phyloP scores from a whole-genome alignment of 257 asterid species.

The Hygrophila difformis region DNA sequence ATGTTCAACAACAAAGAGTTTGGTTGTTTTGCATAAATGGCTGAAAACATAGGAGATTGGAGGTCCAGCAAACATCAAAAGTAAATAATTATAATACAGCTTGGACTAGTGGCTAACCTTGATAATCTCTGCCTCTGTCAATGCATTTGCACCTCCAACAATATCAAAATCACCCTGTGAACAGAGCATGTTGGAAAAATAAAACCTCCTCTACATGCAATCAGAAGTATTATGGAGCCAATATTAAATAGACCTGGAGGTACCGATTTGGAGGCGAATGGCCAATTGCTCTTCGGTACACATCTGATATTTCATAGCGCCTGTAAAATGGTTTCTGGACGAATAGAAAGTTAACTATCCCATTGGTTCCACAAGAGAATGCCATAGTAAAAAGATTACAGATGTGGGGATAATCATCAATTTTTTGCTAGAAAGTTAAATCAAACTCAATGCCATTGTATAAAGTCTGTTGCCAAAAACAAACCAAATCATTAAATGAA shows the following conservation, averaged over 20 bases:
- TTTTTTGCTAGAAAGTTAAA: too few relatives aligned
- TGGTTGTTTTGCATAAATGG: background rate
- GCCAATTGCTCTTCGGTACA: slow-evolving; percentile 83
- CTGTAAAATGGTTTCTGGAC: slow-evolving; percentile 70
- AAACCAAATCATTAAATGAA: too few relatives aligned
- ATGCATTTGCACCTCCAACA: slow-evolving; percentile 77
- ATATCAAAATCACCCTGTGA: slow-evolving; percentile 90
- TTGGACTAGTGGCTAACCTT: slow-evolving; percentile 46
- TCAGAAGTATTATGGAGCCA: slow-evolving; percentile 9
- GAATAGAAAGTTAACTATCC: slow-evolving; percentile 15
- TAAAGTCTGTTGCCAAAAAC: too few relatives aligned
- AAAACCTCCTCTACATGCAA: slow-evolving; percentile 9
- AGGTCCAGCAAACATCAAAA: background rate
- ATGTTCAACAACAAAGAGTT: too few relatives aligned
- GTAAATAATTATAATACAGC: slow-evolving; percentile 11
- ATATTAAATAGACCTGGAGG: slow-evolving; percentile 61
- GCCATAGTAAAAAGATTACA: slow-evolving; percentile 8
- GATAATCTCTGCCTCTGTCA: slow-evolving; percentile 93
- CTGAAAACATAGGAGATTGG: too few relatives aligned
- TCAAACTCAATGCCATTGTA: too few relatives aligned
- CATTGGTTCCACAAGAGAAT: background rate
- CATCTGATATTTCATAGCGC: slow-evolving; percentile 81
- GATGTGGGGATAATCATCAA: background rate
- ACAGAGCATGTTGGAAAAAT: slow-evolving; percentile 8
- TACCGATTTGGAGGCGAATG: slow-evolving; percentile 96